Conservation (phyloP, 345 rosid species). For the Passiflora organensis region DNA sequence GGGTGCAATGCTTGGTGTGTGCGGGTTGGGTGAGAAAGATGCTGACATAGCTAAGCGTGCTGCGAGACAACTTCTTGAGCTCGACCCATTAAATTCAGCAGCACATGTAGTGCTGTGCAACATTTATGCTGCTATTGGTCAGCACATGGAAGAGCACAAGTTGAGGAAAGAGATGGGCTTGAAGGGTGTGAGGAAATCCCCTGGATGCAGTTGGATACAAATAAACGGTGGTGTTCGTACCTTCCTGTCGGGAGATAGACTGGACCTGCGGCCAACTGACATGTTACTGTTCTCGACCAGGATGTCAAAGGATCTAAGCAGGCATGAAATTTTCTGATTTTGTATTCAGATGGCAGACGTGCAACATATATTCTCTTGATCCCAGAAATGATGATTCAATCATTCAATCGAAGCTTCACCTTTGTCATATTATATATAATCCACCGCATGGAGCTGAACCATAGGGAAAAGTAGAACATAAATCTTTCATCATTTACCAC, state of each 20-base stretch:
- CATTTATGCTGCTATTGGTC: conserved; percentile 49
- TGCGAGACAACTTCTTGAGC: conserved; percentile 41
- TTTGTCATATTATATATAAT: no score
- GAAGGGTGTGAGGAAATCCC: conserved; percentile 71
- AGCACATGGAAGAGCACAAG: conserved; percentile 45
- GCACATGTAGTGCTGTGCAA: conserved; percentile 69
- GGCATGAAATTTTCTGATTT: no score
- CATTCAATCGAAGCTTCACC: no score
- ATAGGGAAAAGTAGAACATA: no score
- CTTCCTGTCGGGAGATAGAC: conserved; percentile 61
- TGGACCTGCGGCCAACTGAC: conserved; percentile 27
- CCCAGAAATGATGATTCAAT: no score
- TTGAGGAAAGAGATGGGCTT: conserved; percentile 63
- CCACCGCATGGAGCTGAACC: no score
- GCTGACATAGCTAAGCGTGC: conserved; percentile 44
- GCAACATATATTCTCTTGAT: no score
- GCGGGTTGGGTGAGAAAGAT: conserved; percentile 38
- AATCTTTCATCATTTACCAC: no score
- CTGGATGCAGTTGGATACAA: conserved; percentile 79
- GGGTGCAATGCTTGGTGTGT: conserved; percentile 58
- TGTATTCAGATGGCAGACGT: no score
- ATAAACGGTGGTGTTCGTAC: conserved; percentile 41
- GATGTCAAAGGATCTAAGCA: conserved; percentile 15
- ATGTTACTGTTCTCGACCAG: conserved; percentile 30
- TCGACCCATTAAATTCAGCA: conserved; percentile 62